Percentiles rank a stretch among this genome's conserved stretches.
Conservation (phyloP, 1,284 basidiomycete species). For the Ganoderma resinaceum region DNA sequence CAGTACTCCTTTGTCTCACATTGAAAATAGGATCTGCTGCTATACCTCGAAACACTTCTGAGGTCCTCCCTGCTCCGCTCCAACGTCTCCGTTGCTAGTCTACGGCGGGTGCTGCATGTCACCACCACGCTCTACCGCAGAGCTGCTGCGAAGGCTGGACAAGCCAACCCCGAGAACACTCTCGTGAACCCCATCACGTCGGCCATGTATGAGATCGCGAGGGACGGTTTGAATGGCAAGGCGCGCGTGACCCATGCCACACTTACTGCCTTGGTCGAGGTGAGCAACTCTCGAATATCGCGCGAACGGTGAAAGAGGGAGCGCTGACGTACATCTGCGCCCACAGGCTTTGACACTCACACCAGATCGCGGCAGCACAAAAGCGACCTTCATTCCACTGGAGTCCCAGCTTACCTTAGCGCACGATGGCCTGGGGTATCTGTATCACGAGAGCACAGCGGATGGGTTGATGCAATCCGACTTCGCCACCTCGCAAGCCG, state of each 20-base stretch:
- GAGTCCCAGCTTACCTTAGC: conserved; percentile 48
- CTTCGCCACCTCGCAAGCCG: conserved; percentile 56
- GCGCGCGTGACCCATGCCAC: conserved; percentile 57
- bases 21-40: conserved; percentile 58
- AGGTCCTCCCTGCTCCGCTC: conserved; percentile 59
- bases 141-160: conserved; percentile 24
- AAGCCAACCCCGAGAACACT: conserved; percentile 35
- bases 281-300: conserved; percentile 30
- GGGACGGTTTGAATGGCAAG: conserved; percentile 61
- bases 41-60: conserved; percentile 62
- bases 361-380: conserved; percentile 23
- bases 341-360: conserved; percentile 33
- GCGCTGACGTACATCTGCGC: conserved; percentile 1
- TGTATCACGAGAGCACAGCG: conserved; percentile 55
- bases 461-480: conserved; percentile 57
- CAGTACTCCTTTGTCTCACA: not conserved
- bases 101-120: conserved; percentile 60
- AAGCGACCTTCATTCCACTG: conserved; percentile 26
- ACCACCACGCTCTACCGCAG: conserved; percentile 50
- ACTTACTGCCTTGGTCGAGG: conserved; percentile 59
- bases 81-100: conserved; percentile 49
- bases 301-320: not conserved
- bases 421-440: conserved; percentile 57
- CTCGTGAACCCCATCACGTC: conserved; percentile 50
- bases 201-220: conserved; percentile 62